Base-by-base conservation (phyloP, 2,329 filamentous ascomycete genomes). In the Nectriaceae sp. region DNA sequence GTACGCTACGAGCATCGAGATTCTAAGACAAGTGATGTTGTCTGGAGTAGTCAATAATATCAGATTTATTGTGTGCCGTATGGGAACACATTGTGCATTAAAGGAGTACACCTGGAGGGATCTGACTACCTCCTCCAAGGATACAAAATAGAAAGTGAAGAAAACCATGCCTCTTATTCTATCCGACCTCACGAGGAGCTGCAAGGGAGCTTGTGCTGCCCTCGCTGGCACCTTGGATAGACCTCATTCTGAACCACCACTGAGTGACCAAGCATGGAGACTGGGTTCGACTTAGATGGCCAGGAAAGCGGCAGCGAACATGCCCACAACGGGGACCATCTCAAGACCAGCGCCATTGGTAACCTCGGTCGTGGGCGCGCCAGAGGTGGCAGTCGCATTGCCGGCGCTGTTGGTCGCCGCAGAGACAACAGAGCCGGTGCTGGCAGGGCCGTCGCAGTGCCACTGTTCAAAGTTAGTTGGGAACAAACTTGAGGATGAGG, bases 361-460 rank as follows among this genome's bases (percentile, higher is more conserved):
- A n/a, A 55, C 43, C 18, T 40, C 31, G 19, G 35, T 15, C 20
- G 13, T 18, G 11, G 19, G n/a, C 6, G 20, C 37, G 11, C 6
- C 11, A 21, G 19, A 11, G 16, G 37, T 21, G 10, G 37, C 20
- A 21, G 37, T 21, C 11, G 29, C 26, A 42, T 42, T 39, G 16
- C 16, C 11, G 16, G 20, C 47, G 31, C 40, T 13, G 13, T 29
- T 24, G 10, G 37, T 31, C 16, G 43, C 15, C 6, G 21, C 31
- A 39, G 42, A 11, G n/a, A 35, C n/a, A 18, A 10, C 26, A 21
- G 26, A 18, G 13, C 26, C 41, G 21, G 44, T 40, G n/a, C 26
- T n/a, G n/a, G n/a, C n/a, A 2, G 57, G 45, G 39, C 50, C 59
- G 2, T 61, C 59, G 46, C 59, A 62, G 38, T 62, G 59, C 57